Base-by-base conservation (phyloP, 768 basidiomycete genomes). In the Lactifluus subvellereus region DNA sequence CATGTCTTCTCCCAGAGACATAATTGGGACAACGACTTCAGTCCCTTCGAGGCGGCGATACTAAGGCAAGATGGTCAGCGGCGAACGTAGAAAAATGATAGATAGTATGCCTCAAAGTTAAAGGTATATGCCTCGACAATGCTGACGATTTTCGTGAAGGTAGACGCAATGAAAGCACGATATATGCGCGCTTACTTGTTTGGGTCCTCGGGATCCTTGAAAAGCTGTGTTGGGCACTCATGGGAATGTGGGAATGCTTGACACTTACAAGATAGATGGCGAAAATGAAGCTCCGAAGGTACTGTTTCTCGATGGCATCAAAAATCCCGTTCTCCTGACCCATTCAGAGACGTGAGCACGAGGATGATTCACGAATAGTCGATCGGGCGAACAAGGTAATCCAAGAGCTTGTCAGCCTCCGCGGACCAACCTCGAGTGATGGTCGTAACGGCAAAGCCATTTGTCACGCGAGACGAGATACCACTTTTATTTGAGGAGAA, bases 71-170 rank as follows among this genome's bases (percentile, higher is more conserved):
- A 54, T 16, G 18, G 32, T 60, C 18, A 51, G 10, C 48, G 33
- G 9, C 3, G 8, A 45, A 38, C 22, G 16, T 49, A 59, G 11
- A 16, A 43, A 18, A 13, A 27, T 51, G 32, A 54, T 18, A 27
- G 22, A 4, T 27, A 2, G 9, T 42, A n/a, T 32, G 60, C 75
- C 67, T 85, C 81, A 69, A 94, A 91, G 69, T 91, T 89, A 76
- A 94, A 94, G 0, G 89, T 92, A 69, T 92, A 94, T 14, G 92
- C 87, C 72, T 94, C 91, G 27, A 93, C 80, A 60, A 94, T 88
- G 74, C 91, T 94, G 66, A 18, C 2, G 14, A 4, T 9, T 53
- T 54, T 14, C 40, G 52, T 60, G 63, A 64, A 37, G 56, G 18
- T 14, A 35, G 45, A 50, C 64, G 30, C 50, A 57, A 43, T 45